These are phyloP conservation scores for Verbascum thapsus DNA, from an alignment of 257 asterid genomes.

Conservation along the genomic window DNA sequence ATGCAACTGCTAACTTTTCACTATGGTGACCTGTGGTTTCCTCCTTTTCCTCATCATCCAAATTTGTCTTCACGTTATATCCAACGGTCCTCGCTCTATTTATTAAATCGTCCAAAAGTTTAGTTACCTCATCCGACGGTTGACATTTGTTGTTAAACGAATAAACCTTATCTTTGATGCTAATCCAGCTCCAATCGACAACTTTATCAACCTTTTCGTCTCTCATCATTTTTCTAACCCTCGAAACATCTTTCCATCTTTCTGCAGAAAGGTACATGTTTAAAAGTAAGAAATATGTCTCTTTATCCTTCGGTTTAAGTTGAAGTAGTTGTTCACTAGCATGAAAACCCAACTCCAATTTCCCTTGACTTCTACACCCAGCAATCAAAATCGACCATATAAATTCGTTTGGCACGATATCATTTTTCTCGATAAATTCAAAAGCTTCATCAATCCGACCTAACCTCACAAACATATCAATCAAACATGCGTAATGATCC, in stretches of 20 bases:
- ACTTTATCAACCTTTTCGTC: slow-evolving; percentile 58
- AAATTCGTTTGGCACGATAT: slow-evolving; percentile 63
- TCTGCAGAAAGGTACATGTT: slow-evolving; percentile 76
- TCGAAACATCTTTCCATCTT: slow-evolving; percentile 74
- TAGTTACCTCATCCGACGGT: slow-evolving; percentile 34
- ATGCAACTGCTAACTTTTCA: slow-evolving; percentile 82
- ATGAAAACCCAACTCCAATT: slow-evolving; percentile 55
- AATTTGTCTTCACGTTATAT: slow-evolving; percentile 39
- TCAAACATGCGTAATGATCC: slow-evolving; percentile 81
- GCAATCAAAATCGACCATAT: slow-evolving; percentile 85
- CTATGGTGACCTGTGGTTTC: slow-evolving; percentile 60
- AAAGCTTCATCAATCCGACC: slow-evolving; percentile 80
- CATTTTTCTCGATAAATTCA: slow-evolving; percentile 52
- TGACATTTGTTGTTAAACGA: slow-evolving; percentile 50
- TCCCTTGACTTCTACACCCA: slow-evolving; percentile 85
- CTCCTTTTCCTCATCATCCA: slow-evolving; percentile 42
- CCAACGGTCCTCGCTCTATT: slow-evolving; percentile 51
- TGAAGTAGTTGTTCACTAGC: slow-evolving; percentile 80
- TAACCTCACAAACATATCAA: slow-evolving; percentile 79
- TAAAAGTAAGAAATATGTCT: slow-evolving; percentile 59
- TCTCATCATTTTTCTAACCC: slow-evolving; percentile 73
- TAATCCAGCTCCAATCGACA: slow-evolving; percentile 84
- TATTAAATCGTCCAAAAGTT: slow-evolving; percentile 47
- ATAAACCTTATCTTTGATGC: slow-evolving; percentile 63
- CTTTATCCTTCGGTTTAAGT: slow-evolving; percentile 68